Base-by-base conservation (phyloP, 495 filamentous ascomycete genomes). In the Xylaria telfairii region DNA sequence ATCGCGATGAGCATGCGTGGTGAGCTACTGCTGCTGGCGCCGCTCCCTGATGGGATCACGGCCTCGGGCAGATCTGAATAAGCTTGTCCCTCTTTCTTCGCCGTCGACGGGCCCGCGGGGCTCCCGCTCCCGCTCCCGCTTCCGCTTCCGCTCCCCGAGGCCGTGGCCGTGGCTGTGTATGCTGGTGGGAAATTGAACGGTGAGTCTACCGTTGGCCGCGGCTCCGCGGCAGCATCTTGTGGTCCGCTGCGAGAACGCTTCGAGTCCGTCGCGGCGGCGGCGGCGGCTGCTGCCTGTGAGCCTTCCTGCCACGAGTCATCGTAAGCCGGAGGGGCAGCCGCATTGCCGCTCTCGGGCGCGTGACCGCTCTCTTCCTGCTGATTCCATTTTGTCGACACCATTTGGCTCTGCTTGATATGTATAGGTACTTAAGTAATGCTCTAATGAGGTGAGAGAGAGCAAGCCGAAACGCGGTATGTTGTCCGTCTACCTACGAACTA, bases 141-240 rank as follows among this genome's bases (percentile, higher is more conserved):
- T n/a, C n/a, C n/a, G n/a, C n/a, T n/a, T n/a, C n/a, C n/a, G n/a
- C n/a, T n/a, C n/a, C n/a, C n/a, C n/a, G 65, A 41, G 10, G 10
- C 15, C 21, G 46, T 21, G 2, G 65, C 34, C 44, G 66, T 26
- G 32, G 57, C 30, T 1, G 34, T 64, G 47, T 54, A 71, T 0
- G 61, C 28, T n/a, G 69, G 64, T 47, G 75, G 75, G 67, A 77
- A 77, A 44, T 74, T 74, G 57, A 76, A 77, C 1, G 75, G 74
- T 2, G 72, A 71, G 4, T 66, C 69, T 47, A 72, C 61, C 4
- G 73, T 77, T 24, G 72, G 71, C 41, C 34, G 39, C 21, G 39
- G 5, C 17, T 26, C 62, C 4, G 42, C 30, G 42, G 51, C 41
- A 26, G 51, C 41, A 26, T 70, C 19, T 17, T 64, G n/a, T 39